Percentiles rank a stretch among this genome's conserved stretches.
These are phyloP conservation scores for Pleurotus sapidus DNA, from an alignment of 768 basidiomycete species.

Conservation along the genomic window DNA sequence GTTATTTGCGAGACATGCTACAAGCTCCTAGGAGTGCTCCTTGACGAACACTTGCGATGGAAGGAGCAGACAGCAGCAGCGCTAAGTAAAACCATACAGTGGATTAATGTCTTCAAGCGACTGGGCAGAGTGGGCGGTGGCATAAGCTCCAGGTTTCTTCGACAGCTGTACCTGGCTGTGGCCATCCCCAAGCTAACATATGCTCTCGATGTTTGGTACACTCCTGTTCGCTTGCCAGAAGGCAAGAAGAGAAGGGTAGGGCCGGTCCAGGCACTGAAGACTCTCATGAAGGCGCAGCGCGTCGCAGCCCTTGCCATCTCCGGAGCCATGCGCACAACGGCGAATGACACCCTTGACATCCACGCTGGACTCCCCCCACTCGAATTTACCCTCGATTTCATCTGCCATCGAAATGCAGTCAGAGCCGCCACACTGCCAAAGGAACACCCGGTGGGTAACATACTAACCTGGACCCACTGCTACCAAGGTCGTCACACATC, in stretches of 20 bases:
- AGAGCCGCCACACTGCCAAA: constrained; percentile 15
- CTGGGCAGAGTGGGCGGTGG: constrained; percentile 14
- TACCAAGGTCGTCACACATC: too few relatives aligned
- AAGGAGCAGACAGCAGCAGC: constrained; percentile 13
- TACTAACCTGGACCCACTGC: background rate
- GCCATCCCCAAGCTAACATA: constrained; percentile 23
- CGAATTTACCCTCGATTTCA: constrained; percentile 6
- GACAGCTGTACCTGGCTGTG: constrained; percentile 20
- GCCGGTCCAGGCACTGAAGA: constrained; percentile 10
- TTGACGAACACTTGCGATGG: constrained; percentile 17
- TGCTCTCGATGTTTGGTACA: constrained; percentile 21
- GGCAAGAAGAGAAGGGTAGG: constrained; percentile 7
- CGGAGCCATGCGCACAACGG: constrained; percentile 17
- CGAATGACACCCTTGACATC: constrained; percentile 15
- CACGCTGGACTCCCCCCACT: constrained; percentile 16
- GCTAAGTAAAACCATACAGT: background rate
- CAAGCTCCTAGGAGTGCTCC: constrained; percentile 25
- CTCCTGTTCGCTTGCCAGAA: constrained; percentile 5
- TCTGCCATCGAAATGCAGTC: constrained; percentile 9
- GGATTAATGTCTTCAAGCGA: background rate
- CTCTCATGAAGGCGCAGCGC: constrained; percentile 15
- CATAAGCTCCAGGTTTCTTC: constrained; percentile 12
- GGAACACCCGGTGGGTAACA: constrained; percentile 13
- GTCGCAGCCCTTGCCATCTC: constrained; percentile 18
- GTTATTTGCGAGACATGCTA: constrained; percentile 12